Conservation (phyloP, 257 asterid species). For the Nicotiana benthamiana region DNA sequence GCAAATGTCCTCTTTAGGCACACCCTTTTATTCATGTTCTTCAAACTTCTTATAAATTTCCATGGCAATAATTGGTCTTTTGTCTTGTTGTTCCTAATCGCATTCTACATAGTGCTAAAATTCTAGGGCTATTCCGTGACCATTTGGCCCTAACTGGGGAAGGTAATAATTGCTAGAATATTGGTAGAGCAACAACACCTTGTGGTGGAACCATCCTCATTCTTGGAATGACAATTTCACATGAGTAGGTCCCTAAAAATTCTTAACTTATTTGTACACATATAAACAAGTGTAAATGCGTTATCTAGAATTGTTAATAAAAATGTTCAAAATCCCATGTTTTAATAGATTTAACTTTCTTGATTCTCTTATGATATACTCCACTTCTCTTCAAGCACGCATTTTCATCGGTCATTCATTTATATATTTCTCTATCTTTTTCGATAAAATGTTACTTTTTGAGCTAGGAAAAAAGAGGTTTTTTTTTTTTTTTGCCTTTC, state of each 20-base stretch:
- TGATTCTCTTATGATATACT: too few relatives aligned
- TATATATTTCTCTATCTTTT: neutral
- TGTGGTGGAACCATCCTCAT: neutral
- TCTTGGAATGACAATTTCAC: neutral
- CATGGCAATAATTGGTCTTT: neutral
- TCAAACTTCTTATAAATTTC: neutral
- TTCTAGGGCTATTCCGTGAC: neutral
- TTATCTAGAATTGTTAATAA: neutral
- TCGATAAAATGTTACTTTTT: neutral
- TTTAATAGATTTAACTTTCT: too few relatives aligned
- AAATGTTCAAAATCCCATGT: too few relatives aligned
- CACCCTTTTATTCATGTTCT: neutral
- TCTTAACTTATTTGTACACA: neutral
- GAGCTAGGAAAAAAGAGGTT: neutral
- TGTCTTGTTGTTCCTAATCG: neutral
- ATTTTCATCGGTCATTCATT: neutral
- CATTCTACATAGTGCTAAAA: neutral
- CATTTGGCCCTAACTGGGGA: neutral
- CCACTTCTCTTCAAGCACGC: too few relatives aligned
- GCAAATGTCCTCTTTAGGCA: neutral
- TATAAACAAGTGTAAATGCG: neutral
- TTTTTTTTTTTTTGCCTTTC: neutral
- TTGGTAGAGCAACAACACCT: neutral
- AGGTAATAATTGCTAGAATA: neutral
- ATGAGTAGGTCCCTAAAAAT: conserved; percentile 6